These are phyloP conservation scores for Clohesyomyces aquaticus DNA, from an alignment of 495 filamentous ascomycete species.

Conservation along the genomic window DNA sequence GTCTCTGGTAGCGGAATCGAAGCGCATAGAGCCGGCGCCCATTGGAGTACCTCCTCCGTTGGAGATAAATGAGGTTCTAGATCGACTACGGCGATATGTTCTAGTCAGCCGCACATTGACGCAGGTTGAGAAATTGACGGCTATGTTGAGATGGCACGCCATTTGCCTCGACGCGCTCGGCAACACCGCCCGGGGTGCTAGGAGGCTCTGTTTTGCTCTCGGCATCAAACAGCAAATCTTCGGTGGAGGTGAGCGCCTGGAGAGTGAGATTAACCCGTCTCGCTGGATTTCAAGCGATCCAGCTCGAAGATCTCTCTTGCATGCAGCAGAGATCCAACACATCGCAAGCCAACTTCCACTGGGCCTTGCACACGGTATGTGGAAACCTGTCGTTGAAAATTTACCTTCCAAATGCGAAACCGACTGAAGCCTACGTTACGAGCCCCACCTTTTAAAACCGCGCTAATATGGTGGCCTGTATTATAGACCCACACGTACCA, in stretches of 20 bases:
- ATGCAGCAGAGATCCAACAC: constrained; percentile 15
- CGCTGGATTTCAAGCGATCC: constrained; percentile 10
- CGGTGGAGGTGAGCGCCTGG: constrained; percentile 10
- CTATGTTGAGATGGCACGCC: constrained; percentile 12
- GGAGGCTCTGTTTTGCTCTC: constrained; percentile 7
- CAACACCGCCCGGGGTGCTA: constrained; percentile 10
- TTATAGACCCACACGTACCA: constrained; percentile 14
- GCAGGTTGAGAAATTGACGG: not conserved
- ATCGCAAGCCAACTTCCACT: constrained; percentile 4
- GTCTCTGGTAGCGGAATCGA: constrained; percentile 15
- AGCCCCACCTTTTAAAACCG: too few relatives aligned
- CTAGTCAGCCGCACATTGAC: not conserved
- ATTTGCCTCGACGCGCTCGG: constrained; percentile 13
- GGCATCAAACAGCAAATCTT: constrained; percentile 20
- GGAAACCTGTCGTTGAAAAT: too few relatives aligned
- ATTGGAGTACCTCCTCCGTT: constrained; percentile 5
- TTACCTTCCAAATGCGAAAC: too few relatives aligned
- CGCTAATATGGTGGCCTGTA: too few relatives aligned
- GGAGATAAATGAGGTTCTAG: constrained; percentile 2
- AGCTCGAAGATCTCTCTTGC: constrained; percentile 2
- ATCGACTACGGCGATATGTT: constrained; percentile 4
- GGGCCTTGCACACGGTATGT: constrained; percentile 11
- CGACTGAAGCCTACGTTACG: too few relatives aligned
- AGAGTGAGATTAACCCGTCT: constrained; percentile 1
- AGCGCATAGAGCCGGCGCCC: constrained; percentile 13